phyloP scores from a whole-genome alignment of 148 eudicot genomes.

The Camellia lanceoleosa region DNA sequence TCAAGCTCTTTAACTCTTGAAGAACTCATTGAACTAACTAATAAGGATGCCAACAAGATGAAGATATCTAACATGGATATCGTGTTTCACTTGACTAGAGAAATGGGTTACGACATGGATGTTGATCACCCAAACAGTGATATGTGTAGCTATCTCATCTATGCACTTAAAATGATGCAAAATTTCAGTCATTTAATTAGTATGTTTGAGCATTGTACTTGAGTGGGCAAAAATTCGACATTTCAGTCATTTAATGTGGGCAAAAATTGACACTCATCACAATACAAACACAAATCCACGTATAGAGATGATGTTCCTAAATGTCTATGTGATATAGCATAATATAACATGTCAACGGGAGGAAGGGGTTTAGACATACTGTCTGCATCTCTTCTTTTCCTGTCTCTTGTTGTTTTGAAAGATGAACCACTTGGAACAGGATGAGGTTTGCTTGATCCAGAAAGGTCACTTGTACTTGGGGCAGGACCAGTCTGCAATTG shows the following conservation, averaged over 20 bases:
- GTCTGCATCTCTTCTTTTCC: constrained; percentile 64
- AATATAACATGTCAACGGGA: constrained; percentile 10
- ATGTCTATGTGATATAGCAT: not conserved
- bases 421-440: constrained; percentile 52
- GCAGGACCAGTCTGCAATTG: constrained; percentile 46
- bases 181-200: not conserved
- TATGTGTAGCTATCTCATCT: too few species aligned
- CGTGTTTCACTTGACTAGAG: too few species aligned
- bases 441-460: constrained; percentile 60
- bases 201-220: not conserved
- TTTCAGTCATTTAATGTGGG: too few species aligned
- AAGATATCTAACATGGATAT: too few species aligned
- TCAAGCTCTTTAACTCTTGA: not conserved
- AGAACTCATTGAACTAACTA: not conserved
- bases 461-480: constrained; percentile 59
- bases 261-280: not conserved
- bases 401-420: constrained; percentile 50
- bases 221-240: too few species aligned
- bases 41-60: not conserved
- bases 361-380: constrained; percentile 44
- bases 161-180: not conserved
- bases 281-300: not conserved
- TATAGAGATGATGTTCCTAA: not conserved
- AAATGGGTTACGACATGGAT: too few species aligned
- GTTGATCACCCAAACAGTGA: not conserved